These are phyloP conservation scores for Lachnellula arida DNA, from an alignment of 2,329 filamentous ascomycete species.

Conservation along the genomic window DNA sequence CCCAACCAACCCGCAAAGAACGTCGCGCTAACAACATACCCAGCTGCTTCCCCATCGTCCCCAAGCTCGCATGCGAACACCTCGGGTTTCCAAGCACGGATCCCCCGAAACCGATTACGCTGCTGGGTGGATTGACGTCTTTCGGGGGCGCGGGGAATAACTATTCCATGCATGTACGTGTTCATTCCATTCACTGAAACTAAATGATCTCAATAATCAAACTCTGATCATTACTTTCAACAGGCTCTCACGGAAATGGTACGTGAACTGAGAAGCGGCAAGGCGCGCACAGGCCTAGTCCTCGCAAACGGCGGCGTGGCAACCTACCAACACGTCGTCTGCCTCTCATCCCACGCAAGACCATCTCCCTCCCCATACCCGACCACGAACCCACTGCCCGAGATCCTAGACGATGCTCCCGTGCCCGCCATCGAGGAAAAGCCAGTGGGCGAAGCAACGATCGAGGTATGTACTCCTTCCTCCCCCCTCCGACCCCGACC, in stretches of 20 bases:
- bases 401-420: conserved; percentile 36
- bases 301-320: conserved; percentile 62
- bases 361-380: conserved; percentile 46
- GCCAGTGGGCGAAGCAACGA: conserved; percentile 45
- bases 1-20: background rate
- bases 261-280: conserved; percentile 45
- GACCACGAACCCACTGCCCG: conserved; percentile 40
- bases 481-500: no score
- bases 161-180: conserved; percentile 59
- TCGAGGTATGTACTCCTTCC: conserved; percentile 42
- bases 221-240: background rate
- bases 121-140: conserved; percentile 61
- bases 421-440: conserved; percentile 38
- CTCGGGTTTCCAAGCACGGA: conserved; percentile 47
- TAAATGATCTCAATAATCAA: no score
- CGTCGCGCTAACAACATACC: background rate
- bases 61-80: conserved; percentile 59
- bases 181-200: background rate
- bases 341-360: conserved; percentile 46
- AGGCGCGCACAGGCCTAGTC: conserved; percentile 48
- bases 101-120: conserved; percentile 48
- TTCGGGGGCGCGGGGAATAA: conserved; percentile 70
- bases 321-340: conserved; percentile 61
- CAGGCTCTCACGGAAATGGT: conserved; percentile 51
- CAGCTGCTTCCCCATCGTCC: conserved; percentile 67